Conservation (phyloP, 2,329 filamentous ascomycete species). For the Pyricularia pennisetigena region DNA sequence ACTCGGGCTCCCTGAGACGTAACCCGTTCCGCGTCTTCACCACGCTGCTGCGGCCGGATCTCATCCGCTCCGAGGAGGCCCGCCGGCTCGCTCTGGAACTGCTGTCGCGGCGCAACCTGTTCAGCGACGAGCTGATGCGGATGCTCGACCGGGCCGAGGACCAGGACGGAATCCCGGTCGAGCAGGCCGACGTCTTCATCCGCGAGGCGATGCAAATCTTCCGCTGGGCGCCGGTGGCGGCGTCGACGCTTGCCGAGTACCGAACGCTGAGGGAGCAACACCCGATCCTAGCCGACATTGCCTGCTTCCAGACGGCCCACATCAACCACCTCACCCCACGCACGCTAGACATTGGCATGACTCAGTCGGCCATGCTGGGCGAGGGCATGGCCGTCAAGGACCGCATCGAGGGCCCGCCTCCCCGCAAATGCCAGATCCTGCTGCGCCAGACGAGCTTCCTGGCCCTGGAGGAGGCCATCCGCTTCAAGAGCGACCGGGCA, state of each 20-base stretch:
- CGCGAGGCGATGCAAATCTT: conserved; percentile 34
- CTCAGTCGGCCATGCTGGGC: conserved; percentile 30
- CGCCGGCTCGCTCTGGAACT: not conserved
- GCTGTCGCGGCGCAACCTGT: not conserved
- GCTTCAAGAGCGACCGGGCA: conserved; percentile 20
- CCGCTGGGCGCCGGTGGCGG: conserved; percentile 32
- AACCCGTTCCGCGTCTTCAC: conserved; percentile 35
- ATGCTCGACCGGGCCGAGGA: conserved; percentile 2
- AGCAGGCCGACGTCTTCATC: conserved; percentile 27
- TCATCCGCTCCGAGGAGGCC: conserved; percentile 16
- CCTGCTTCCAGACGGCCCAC: conserved; percentile 29
- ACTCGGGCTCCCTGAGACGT: conserved; percentile 19
- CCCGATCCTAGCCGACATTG: conserved; percentile 38
- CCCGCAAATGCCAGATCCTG: conserved; percentile 31
- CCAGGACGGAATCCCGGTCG: conserved; percentile 16
- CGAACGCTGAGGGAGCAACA: conserved; percentile 28
- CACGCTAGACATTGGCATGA: conserved; percentile 35
- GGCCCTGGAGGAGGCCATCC: conserved; percentile 36
- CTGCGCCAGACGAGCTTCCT: conserved; percentile 44
- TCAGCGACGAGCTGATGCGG: not conserved
- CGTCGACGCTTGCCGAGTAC: conserved; percentile 30
- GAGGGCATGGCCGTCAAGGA: conserved; percentile 33
- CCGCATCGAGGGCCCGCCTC: conserved; percentile 40
- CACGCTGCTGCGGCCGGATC: conserved; percentile 27
- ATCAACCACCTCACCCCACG: conserved; percentile 45